These are phyloP conservation scores for Phytophthora ohioensis DNA, from an alignment of 352 stramenopile species.

Conservation along the genomic window DNA sequence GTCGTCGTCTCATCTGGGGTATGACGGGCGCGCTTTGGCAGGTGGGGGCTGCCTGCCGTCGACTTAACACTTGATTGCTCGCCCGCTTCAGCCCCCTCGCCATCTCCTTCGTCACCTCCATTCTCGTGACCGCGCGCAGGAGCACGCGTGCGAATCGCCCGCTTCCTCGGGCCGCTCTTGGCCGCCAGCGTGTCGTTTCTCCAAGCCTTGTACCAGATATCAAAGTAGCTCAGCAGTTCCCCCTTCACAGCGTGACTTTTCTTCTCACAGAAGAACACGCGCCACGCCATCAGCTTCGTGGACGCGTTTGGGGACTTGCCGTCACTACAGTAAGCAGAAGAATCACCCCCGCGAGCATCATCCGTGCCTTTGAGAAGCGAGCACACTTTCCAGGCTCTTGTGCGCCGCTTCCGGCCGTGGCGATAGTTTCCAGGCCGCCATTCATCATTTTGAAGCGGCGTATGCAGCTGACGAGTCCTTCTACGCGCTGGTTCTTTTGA, in stretches of 20 bases:
- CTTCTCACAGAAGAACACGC: slow-evolving; percentile 13
- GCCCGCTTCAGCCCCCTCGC: not conserved
- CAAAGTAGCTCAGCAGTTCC: slow-evolving; percentile 5
- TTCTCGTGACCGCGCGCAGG: not conserved
- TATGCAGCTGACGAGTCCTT: too few species aligned
- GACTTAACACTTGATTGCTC: not conserved
- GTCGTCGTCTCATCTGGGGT: not conserved
- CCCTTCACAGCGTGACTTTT: slow-evolving; percentile 1
- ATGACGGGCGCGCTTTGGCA: not conserved
- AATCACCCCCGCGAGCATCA: not conserved
- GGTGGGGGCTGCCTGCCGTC: not conserved
- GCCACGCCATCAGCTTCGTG: slow-evolving; percentile 7
- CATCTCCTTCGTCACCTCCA: not conserved
- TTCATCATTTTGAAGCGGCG: not conserved
- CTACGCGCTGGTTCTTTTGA: not conserved
- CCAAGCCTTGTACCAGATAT: slow-evolving; percentile 16
- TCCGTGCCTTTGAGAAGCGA: not conserved
- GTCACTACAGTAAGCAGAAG: slow-evolving; percentile 4
- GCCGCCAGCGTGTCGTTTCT: not conserved
- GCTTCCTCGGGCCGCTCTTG: not conserved
- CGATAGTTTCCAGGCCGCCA: not conserved
- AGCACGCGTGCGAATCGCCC: not conserved
- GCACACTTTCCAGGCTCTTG: not conserved
- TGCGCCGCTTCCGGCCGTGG: not conserved
- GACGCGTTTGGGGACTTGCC: not conserved